phyloP scores from a whole-genome alignment of 2,329 filamentous ascomycete species.

The Salinomyces thailandicus region DNA sequence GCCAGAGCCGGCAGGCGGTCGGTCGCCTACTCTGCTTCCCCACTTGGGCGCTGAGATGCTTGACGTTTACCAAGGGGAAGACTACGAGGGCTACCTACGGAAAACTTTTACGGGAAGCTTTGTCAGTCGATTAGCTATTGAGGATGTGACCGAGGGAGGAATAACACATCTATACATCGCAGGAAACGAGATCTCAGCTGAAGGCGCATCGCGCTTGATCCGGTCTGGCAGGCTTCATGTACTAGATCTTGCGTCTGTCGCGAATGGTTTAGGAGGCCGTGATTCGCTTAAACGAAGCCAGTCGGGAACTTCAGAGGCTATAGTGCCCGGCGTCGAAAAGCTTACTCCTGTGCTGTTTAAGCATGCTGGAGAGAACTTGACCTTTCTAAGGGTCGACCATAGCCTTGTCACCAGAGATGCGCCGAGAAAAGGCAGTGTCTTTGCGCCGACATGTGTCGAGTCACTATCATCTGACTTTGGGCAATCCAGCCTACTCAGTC shows the following conservation, averaged over 20 bases:
- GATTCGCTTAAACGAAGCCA: constrained; percentile 16
- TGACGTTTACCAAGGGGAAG: constrained; percentile 33
- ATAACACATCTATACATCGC: constrained; percentile 52
- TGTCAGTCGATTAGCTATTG: constrained; percentile 44
- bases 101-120: constrained; percentile 40
- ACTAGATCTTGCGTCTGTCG: constrained; percentile 45
- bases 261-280: constrained; percentile 20
- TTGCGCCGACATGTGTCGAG: constrained; percentile 38
- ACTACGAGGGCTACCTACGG: constrained; percentile 44
- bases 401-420: constrained; percentile 41
- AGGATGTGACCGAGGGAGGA: constrained; percentile 44
- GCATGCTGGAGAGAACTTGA: constrained; percentile 38
- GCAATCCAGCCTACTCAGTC: constrained; percentile 10
- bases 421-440: constrained; percentile 32
- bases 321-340: constrained; percentile 43
- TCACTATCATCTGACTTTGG: constrained; percentile 10
- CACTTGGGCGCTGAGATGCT: constrained; percentile 30
- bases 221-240: constrained; percentile 43
- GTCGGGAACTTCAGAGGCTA: constrained; percentile 13
- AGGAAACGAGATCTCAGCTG: constrained; percentile 45
- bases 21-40: constrained; percentile 23
- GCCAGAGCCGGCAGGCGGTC: neutral
- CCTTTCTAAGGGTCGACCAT: constrained; percentile 47
- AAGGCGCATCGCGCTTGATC: constrained; percentile 45
- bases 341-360: constrained; percentile 42